Conservation (phyloP, 2,329 filamentous ascomycete species). For the Arthrobotrys pseudoclavata region DNA sequence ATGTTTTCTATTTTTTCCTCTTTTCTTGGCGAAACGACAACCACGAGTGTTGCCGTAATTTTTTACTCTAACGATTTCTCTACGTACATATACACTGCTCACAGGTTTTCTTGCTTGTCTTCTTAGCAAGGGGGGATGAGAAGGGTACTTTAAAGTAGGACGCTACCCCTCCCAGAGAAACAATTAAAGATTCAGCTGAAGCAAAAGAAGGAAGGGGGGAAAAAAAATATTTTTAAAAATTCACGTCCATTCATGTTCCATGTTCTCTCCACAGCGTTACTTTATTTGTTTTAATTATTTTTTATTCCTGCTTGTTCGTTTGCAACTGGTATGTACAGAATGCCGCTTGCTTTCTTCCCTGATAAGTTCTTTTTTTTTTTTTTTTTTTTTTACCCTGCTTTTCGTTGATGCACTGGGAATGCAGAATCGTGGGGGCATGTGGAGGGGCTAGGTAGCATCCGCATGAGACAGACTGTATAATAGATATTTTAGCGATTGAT, state of each 20-base stretch:
- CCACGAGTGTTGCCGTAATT: neutral
- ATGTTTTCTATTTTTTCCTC: constrained; percentile 46
- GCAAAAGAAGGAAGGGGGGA: constrained; percentile 26
- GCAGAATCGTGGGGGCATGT: constrained; percentile 35
- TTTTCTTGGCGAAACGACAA: constrained; percentile 28
- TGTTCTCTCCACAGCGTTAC: constrained; percentile 16
- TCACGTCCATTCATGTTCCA: constrained; percentile 1
- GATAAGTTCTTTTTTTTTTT: neutral
- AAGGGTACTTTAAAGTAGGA: neutral
- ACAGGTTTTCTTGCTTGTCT: neutral
- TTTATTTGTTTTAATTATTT: constrained; percentile 17
- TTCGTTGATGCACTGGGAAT: constrained; percentile 24
- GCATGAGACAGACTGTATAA: constrained; percentile 56
- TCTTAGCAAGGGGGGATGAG: neutral
- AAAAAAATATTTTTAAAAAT: constrained; percentile 33
- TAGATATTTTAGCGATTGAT: constrained; percentile 35
- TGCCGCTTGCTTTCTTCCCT: constrained; percentile 28
- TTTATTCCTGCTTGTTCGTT: constrained; percentile 24
- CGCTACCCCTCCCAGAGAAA: neutral
- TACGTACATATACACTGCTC: constrained; percentile 4
- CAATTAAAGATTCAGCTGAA: neutral
- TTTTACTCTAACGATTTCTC: constrained; percentile 10
- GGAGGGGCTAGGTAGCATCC: constrained; percentile 6
- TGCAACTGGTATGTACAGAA: constrained; percentile 40
- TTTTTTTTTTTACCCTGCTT: constrained; percentile 31